Base-by-base conservation (phyloP, 768 basidiomycete species). In the Pisolithus sp. region DNA sequence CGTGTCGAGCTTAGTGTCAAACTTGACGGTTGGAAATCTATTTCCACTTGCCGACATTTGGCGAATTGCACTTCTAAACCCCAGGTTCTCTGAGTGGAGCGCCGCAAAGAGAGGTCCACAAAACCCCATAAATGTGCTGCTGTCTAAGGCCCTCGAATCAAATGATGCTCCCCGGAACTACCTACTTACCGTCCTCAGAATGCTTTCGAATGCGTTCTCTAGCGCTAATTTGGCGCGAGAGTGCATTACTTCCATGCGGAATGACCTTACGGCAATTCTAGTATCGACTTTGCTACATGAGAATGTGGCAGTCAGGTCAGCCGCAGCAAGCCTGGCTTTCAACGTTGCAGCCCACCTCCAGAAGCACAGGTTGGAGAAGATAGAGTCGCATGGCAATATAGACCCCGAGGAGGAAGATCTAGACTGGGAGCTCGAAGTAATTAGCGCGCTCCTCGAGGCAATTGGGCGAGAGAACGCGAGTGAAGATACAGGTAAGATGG, bases 31-130 rank as follows among this genome's bases (percentile, higher is more conserved):
- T 0, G 73, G 75, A 8, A 71, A 79, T 37, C 73, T 91, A 28
- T 95, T 94, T 71, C 92, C 93, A 0, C 63, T 93, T 5, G 77
- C 83, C 10, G 93, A 95, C 61, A 73, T 93, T 57, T 89, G 90
- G 85, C 76, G 91, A 1, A 74, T 93, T 9, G 85, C 84, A 0
- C 64, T 89, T 17, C 77, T 93, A 20, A 84, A 90, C 63, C 71
- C 76, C 0, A 62, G 74, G 1, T 77, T 83, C 17, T 75, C 78
- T 0, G 62, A 67, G 0, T 87, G 80, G 82, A 69, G 64, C 36
- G 68, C 77, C 6, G 61, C 63, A 15, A 56, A 60, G 10, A 52
- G 52, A 3, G 61, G 60, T 5, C 51, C 68, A 7, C 61, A 67
- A 5, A 73, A 79, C 39, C 77, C 78, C 0, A 64, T 85, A 12